phyloP scores from a whole-genome alignment of 495 filamentous ascomycete species.

The Penicillium tannophilum region DNA sequence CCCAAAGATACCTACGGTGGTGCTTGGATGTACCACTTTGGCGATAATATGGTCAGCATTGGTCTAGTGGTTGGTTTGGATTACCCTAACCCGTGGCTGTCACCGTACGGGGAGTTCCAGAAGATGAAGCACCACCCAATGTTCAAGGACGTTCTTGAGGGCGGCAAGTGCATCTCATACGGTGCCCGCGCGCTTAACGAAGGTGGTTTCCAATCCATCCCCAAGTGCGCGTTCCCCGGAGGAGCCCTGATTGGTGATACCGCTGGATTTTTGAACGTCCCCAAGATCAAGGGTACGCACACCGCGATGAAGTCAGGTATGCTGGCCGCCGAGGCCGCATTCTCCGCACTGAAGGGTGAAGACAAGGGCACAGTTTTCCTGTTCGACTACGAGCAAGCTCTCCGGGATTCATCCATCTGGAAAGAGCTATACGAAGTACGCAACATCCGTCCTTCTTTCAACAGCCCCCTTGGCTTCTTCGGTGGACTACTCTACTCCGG shows the following conservation, averaged over 20 bases:
- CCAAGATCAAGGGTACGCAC: constrained; percentile 98
- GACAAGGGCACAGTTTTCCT: constrained; percentile 76
- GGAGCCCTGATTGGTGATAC: constrained; percentile 96
- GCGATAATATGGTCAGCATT: constrained; percentile 92
- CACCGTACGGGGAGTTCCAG: constrained; percentile 95
- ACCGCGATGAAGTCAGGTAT: constrained; percentile 97
- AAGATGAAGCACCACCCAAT: constrained; percentile 97
- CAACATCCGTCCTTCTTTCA: constrained; percentile 96
- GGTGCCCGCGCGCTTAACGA: constrained; percentile 92
- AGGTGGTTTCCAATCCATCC: constrained; percentile 96
- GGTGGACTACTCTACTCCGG: constrained; percentile 94
- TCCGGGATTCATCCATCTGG: constrained; percentile 90
- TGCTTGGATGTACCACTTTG: constrained; percentile 98
- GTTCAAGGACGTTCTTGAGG: constrained; percentile 78
- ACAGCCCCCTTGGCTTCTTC: constrained; percentile 77
- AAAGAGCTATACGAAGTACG: constrained; percentile 91
- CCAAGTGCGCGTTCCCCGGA: constrained; percentile 93
- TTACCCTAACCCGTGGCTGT: constrained; percentile 95
- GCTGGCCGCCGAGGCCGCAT: constrained; percentile 91
- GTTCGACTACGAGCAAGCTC: constrained; percentile 88
- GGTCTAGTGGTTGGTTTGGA: constrained; percentile 94
- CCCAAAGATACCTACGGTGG: constrained; percentile 91
- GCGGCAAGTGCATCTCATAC: constrained; percentile 97
- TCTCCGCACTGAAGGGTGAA: constrained; percentile 64
- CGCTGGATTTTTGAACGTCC: constrained; percentile 95